Conservation (phyloP, 2,329 filamentous ascomycete species). For the Fusarium miscanthi region DNA sequence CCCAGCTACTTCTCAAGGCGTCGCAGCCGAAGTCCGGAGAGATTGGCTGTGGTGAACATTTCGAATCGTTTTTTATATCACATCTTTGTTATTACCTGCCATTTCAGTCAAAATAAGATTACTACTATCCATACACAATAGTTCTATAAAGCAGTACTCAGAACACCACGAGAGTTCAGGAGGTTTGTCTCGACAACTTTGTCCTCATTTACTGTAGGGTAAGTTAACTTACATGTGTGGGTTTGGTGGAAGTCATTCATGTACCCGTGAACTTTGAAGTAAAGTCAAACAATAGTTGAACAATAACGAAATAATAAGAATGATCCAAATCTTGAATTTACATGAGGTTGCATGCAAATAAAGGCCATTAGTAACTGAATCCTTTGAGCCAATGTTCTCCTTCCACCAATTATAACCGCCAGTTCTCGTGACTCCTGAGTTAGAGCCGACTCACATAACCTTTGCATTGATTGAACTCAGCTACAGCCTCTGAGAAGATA, state of each 20-base stretch:
- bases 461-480: neutral
- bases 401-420: neutral
- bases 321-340: accelerated
- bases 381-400: neutral
- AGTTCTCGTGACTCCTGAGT: neutral
- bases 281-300: neutral
- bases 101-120: neutral
- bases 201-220: neutral
- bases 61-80: neutral
- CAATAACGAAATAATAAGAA: neutral
- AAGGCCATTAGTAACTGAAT: neutral
- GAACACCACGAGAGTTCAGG: neutral
- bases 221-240: neutral
- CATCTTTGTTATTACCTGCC: too few relatives aligned
- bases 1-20: neutral
- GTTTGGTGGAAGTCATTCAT: neutral
- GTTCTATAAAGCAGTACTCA: neutral
- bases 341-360: too few relatives aligned
- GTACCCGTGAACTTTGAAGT: neutral
- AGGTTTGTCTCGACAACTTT: neutral
- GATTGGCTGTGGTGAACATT: too few relatives aligned
- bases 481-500: neutral
- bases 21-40: neutral
- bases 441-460: neutral
- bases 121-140: neutral